A percentile compares a stretch with the other conserved stretches of the same genome.
These are phyloP conservation scores for Myxozyma neotropica DNA, from an alignment of 805 yeast species.

Conservation along the genomic window DNA sequence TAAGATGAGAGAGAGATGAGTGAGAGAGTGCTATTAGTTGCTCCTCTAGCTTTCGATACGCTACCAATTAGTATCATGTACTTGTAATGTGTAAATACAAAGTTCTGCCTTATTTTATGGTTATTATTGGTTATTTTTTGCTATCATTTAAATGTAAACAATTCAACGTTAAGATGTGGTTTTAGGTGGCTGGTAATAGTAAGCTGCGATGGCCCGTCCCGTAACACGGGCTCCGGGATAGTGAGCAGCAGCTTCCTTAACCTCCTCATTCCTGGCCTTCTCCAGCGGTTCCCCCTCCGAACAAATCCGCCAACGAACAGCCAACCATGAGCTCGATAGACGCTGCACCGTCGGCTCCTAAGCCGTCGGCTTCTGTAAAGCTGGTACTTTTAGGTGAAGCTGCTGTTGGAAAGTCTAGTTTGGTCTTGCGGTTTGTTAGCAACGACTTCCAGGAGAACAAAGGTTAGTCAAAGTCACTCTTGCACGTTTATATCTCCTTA, in stretches of 20 bases:
- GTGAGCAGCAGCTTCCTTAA: background rate
- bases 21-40: background rate
- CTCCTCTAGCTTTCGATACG: conserved; percentile 1
- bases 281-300: background rate
- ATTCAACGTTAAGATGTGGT: too few relatives aligned
- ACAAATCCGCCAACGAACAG: background rate
- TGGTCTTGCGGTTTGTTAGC: conserved; percentile 88
- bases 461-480: conserved; percentile 38
- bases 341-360: conserved; percentile 37
- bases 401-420: conserved; percentile 94
- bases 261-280: background rate
- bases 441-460: conserved; percentile 96
- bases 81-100: conserved; percentile 13
- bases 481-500: too few relatives aligned
- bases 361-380: conserved; percentile 74
- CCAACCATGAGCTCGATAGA: conserved; percentile 30
- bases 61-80: background rate
- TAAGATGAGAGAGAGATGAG: background rate
- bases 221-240: background rate
- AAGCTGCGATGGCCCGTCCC: too few relatives aligned
- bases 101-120: background rate
- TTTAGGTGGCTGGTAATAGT: too few relatives aligned
- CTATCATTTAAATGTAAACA: background rate
- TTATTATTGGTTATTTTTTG: background rate
- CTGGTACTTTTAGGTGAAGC: conserved; percentile 94